Evolutionary conservation across 768 basidiomycete genomes (phyloP).

Genomic region (Phallus indusiatus): DNA sequence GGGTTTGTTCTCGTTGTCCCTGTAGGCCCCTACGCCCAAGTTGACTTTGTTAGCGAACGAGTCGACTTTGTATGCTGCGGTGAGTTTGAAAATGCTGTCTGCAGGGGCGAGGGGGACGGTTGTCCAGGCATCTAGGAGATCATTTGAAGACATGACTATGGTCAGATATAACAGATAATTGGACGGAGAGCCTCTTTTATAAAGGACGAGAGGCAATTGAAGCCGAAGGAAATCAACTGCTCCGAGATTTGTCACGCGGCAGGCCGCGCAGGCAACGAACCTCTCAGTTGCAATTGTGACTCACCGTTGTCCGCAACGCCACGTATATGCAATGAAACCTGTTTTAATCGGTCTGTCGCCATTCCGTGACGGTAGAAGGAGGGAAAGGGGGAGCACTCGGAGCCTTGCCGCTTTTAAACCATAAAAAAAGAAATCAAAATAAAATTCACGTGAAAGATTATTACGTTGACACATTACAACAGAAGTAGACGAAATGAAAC

Average conservation of each 20-base stretch:
- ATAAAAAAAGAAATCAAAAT: background rate
- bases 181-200: background rate
- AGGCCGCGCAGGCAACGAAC: background rate
- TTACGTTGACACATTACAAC: background rate
- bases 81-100: conserved; percentile 89
- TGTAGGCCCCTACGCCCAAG: conserved; percentile 87
- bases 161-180: background rate
- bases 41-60: conserved; percentile 72
- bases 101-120: conserved; percentile 75
- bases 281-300: background rate
- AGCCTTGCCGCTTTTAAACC: background rate
- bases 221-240: too few relatives aligned
- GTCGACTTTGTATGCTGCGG: conserved; percentile 82
- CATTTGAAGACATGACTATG: conserved; percentile 4
- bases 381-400: background rate
- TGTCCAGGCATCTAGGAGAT: conserved; percentile 56
- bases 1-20: conserved; percentile 78
- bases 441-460: conserved; percentile 5
- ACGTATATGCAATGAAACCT: background rate
- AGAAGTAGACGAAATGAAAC: background rate
- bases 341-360: background rate
- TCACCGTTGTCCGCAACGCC: background rate
- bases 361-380: background rate
- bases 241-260: background rate
- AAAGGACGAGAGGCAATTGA: too few relatives aligned